Evolutionary conservation across 2,329 filamentous ascomycete genomes (phyloP).

Genomic region (Cercospora sesami): DNA sequence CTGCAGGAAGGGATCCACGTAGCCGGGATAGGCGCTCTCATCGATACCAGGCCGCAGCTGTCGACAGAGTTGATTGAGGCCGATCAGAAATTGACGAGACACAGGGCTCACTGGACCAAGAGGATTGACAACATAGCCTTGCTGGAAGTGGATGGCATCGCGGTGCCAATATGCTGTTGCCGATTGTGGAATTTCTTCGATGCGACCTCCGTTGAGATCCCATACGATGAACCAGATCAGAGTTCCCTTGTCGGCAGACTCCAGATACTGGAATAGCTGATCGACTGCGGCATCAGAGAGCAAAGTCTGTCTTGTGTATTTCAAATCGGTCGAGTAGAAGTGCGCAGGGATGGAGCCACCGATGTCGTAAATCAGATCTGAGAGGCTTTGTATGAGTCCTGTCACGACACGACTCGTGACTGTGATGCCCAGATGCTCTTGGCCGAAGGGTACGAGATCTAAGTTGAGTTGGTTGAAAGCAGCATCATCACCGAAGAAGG

Average conservation of each 20-base stretch:
- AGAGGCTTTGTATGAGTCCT: conserved; percentile 14
- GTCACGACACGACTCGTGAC: conserved; percentile 22
- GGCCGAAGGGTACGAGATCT: conserved; percentile 15
- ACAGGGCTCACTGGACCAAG: conserved; percentile 9
- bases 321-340: conserved; percentile 27
- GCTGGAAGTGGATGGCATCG: conserved; percentile 27
- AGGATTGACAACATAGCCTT: conserved; percentile 24
- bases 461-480: conserved; percentile 25
- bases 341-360: conserved; percentile 26
- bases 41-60: conserved; percentile 19
- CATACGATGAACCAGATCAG: conserved; percentile 27
- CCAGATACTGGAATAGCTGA: conserved; percentile 28
- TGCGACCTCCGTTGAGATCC: conserved; percentile 25
- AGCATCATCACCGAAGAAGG: conserved; percentile 21
- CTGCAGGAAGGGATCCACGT: conserved; percentile 35
- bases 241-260: conserved; percentile 18
- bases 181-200: conserved; percentile 23
- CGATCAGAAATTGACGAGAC: conserved; percentile 20
- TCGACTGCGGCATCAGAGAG: conserved; percentile 25
- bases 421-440: conserved; percentile 11
- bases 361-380: conserved; percentile 17
- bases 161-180: conserved; percentile 28
- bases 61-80: conserved; percentile 20
- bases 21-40: conserved; percentile 27
- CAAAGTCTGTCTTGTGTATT: conserved; percentile 18